Base-by-base conservation (phyloP, 345 rosid genomes). In the Dovyalis caffra region DNA sequence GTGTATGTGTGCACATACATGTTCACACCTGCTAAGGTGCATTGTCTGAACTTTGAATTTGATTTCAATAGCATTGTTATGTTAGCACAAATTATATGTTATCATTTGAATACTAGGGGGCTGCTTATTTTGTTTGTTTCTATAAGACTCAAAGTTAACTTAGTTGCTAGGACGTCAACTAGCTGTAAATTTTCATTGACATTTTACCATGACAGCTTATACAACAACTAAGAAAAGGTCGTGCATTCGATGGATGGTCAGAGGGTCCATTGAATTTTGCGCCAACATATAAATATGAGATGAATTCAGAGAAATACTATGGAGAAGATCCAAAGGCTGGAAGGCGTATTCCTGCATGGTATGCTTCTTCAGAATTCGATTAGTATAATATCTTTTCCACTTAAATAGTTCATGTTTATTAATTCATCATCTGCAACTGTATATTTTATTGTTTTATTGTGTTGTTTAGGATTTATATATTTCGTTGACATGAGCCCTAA, bases 311-410 rank as follows among this genome's bases (percentile, higher is more conserved):
- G 34, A 91, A 85, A 66, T 95, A 95, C 81, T 78, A 31, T 4
- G 95, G 95, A 69, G 92, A 89, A 77, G 93, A 92, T 70, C 87
- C 90, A 51, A 92, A 83, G 83, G 84, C 73, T 29, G 97, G 94
- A 72, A 89, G 92, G 78, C 97, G 97, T 53, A 87, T 72, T 72
- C 99, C 99, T 26, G 89, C 99, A 64, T 92, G 99, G 99, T 90
- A 87, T 64, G 84, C 47, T 71, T 69, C 31, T 58, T 20, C 56
- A 31, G 34, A 33, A 58, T 47, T 74, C 56, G 9, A 35, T 4
- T 61, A 1, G 23, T 28, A 45, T 20, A 34, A 32, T 28, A 56
- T n/a, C 25, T 43, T 16, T 11, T 61, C 28, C 33, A 8, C 38
- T 32, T 31, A 32, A 67, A 37, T n/a, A 3, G 34, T 16, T 15